These are phyloP conservation scores for Epithele typhae DNA, from an alignment of 768 basidiomycete genomes.

Conservation along the genomic window DNA sequence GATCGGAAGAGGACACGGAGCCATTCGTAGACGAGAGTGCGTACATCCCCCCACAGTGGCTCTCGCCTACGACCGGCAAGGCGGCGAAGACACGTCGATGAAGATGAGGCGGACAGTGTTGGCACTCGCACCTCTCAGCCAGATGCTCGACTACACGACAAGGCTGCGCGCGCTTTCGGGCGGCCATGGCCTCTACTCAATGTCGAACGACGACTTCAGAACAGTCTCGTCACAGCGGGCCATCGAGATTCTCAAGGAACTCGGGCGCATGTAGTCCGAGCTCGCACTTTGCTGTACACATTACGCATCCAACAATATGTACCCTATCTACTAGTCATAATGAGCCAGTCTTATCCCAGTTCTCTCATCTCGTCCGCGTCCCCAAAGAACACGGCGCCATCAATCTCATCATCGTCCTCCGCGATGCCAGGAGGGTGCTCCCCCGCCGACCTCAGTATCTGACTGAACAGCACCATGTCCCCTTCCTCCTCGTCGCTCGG, in stretches of 20 bases:
- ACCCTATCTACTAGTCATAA: slow-evolving; percentile 20
- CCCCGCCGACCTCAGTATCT: slow-evolving; percentile 56
- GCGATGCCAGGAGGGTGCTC: slow-evolving; percentile 53
- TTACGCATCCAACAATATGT: slow-evolving; percentile 9
- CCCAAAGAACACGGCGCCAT: slow-evolving; percentile 68
- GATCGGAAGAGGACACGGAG: slow-evolving; percentile 32
- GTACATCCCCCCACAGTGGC: slow-evolving; percentile 70
- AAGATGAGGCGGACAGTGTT: slow-evolving; percentile 60
- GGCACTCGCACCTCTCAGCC: slow-evolving; percentile 74
- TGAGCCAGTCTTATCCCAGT: too few relatives aligned
- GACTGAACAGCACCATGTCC: slow-evolving; percentile 74
- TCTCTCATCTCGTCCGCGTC: slow-evolving; percentile 79
- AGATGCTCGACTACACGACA: slow-evolving; percentile 76
- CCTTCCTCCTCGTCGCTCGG: slow-evolving; percentile 34
- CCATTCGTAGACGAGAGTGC: slow-evolving; percentile 51
- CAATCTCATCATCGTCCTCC: slow-evolving; percentile 74
- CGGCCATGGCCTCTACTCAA: slow-evolving; percentile 79
- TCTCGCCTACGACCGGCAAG: slow-evolving; percentile 64
- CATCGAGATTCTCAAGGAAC: slow-evolving; percentile 71
- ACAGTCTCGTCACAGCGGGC: slow-evolving; percentile 57
- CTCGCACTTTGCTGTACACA: slow-evolving; percentile 4
- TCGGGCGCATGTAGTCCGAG: slow-evolving; percentile 49
- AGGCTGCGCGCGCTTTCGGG: slow-evolving; percentile 77
- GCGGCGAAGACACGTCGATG: slow-evolving; percentile 24
- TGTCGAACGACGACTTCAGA: slow-evolving; percentile 73